Base-by-base conservation (phyloP, 2,329 filamentous ascomycete species). In the Chaetomiaceae sp. region DNA sequence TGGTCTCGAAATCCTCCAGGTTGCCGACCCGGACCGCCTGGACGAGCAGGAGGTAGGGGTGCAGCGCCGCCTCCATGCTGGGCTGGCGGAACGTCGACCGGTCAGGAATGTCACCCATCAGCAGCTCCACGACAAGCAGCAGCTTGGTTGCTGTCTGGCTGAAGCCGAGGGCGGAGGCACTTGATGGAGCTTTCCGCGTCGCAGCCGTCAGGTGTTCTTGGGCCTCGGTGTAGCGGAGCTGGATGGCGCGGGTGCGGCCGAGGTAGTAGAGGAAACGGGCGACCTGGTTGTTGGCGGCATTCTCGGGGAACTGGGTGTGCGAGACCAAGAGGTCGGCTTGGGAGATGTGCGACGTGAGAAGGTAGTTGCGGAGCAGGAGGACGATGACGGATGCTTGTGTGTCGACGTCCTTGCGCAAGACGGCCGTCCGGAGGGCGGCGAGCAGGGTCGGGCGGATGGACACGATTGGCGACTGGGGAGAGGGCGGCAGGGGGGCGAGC, bases 41-140 rank as follows among this genome's bases (percentile, higher is more conserved):
- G 3, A 97, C 91, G 43, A 99, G 83, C 54, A 91, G 77, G 70
- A 99, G 87, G 75, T 99, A 99, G 2, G 93, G 92, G 66, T 91
- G 85, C 55, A 99, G 79, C 16, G 92, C 83, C 59, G 85, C 81
- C 73, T 97, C 93, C 63, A 97, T 82, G 51, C 83, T 84, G 2
- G 90, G 82, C 65, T 93, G 88, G 52, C 93, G 87, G 82, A 99
- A 99, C 50, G 92, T 86, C 14, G 90, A 87, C 53, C 93, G 88
- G 64, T 97, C 92, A 25, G 93, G 93, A 60, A 99, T 99, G 65
- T 99, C 93, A 58, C 93, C 93, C 93, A 99, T 99, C 57, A 99
- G 74, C 55, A 99, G 77, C 75, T 99, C 92, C 12, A 99, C 93
- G 17, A 99, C 90, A 38, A 97, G 82, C 58, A 97, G 76, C n/a